These are phyloP conservation scores for Taiwanofungus camphoratus DNA, from an alignment of 1,284 basidiomycete genomes.

Conservation along the genomic window DNA sequence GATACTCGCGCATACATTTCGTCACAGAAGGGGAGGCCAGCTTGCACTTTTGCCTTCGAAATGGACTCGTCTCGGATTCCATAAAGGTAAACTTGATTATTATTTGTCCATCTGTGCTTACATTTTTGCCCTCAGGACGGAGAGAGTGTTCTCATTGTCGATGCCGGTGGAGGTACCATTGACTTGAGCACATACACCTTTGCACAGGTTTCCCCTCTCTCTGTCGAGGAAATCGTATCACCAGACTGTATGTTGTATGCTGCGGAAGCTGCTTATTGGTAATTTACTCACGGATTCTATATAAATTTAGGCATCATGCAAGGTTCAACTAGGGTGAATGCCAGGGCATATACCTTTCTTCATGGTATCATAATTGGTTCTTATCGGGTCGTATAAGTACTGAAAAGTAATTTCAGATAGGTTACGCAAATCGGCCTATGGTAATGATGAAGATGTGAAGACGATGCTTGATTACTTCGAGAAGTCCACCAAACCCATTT, in stretches of 20 bases:
- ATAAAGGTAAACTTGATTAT: conserved; percentile 23
- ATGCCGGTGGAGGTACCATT: conserved; percentile 53
- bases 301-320: conserved; percentile 26
- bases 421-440: conserved; percentile 30
- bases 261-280: background rate
- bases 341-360: conserved; percentile 28
- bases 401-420: conserved; percentile 21
- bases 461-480: conserved; percentile 36
- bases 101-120: background rate
- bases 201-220: conserved; percentile 15
- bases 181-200: conserved; percentile 47
- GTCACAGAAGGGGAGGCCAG: conserved; percentile 49
- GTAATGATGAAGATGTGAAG: conserved; percentile 28
- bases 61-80: conserved; percentile 29
- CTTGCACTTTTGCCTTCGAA: conserved; percentile 39
- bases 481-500: conserved; percentile 35
- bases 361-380: conserved; percentile 16
- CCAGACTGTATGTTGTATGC: conserved; percentile 33
- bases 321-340: conserved; percentile 22
- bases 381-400: background rate
- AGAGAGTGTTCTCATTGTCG: conserved; percentile 47
- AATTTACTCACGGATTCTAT: background rate
- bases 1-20: conserved; percentile 33
- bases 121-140: conserved; percentile 22
- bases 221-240: conserved; percentile 35